These are phyloP conservation scores for Tubosaeta sp. DNA, from an alignment of 768 basidiomycete genomes.

Conservation along the genomic window DNA sequence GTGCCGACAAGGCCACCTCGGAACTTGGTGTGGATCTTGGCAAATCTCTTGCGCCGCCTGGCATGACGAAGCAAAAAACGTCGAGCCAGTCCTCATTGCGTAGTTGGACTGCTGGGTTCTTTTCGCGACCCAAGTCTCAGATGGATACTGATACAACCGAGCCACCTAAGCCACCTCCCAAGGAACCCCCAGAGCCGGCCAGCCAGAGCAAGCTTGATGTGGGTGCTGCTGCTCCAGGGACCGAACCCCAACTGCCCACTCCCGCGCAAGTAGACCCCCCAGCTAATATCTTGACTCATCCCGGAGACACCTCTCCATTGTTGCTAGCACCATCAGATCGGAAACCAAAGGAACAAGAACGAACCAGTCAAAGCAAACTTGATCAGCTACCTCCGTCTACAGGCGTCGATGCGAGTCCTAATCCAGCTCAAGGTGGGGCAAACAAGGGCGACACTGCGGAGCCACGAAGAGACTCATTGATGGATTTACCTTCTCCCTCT, in stretches of 20 bases:
- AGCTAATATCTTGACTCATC: conserved; percentile 9
- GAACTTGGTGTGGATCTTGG: conserved; percentile 21
- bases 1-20: conserved; percentile 15
- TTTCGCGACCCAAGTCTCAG: conserved; percentile 1
- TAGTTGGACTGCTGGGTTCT: not conserved
- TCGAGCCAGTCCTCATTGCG: conserved; percentile 5
- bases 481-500: conserved; percentile 8
- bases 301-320: conserved; percentile 2
- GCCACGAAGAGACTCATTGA: not conserved
- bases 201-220: conserved; percentile 6
- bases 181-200: not conserved
- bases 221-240: not conserved
- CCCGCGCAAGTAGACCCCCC: conserved; percentile 26
- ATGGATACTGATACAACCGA: not conserved
- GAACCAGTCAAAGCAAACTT: not conserved
- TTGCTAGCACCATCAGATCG: conserved; percentile 1
- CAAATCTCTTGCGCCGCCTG: conserved; percentile 5
- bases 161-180: conserved; percentile 4
- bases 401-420: conserved; percentile 11
- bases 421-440: not conserved
- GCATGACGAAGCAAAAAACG: not conserved
- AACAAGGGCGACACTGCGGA: not conserved
- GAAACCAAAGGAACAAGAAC: not conserved
- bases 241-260: conserved; percentile 13
- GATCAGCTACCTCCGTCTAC: conserved; percentile 1